Conservation (phyloP, 495 filamentous ascomycete genomes). For the Daldinia decipiens region DNA sequence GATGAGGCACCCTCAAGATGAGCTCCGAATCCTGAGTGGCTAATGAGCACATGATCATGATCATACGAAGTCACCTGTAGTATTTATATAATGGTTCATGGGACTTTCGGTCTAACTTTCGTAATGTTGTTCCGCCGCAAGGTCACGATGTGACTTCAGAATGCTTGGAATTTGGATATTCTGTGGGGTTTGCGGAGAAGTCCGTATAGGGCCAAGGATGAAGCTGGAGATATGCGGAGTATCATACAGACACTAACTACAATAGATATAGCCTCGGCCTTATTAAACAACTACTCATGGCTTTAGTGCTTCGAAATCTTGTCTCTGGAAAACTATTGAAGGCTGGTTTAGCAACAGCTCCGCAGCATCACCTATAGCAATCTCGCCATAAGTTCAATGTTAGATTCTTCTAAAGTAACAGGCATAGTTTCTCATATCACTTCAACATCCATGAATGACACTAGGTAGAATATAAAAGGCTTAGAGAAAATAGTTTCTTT, state of each 20-base stretch:
- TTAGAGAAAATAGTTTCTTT: no score
- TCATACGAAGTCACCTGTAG: neutral
- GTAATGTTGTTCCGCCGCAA: slow-evolving; percentile 4
- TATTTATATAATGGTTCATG: slow-evolving; percentile 16
- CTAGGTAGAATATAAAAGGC: neutral
- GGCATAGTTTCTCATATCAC: neutral
- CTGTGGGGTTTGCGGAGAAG: slow-evolving; percentile 39
- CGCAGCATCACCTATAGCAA: neutral
- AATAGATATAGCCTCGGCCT: slow-evolving; percentile 28
- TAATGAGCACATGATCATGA: neutral
- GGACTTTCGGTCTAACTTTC: slow-evolving; percentile 9
- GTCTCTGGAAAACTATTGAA: slow-evolving; percentile 1
- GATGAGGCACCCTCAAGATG: neutral
- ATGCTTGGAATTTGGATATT: slow-evolving; percentile 25
- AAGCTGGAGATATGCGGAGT: slow-evolving; percentile 31
- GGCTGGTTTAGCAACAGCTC: neutral
- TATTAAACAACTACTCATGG: slow-evolving; percentile 4
- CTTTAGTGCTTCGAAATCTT: slow-evolving; percentile 16
- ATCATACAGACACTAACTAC: slow-evolving; percentile 10
- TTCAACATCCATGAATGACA: neutral
- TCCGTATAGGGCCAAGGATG: slow-evolving; percentile 20
- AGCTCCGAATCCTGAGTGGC: neutral
- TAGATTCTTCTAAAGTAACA: neutral
- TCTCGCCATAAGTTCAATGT: neutral
- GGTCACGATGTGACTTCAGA: slow-evolving; percentile 19